Conservation (phyloP, 129 eudicot species). For the Daucus carota region DH1_v3.0 NC_030381.2:7219001-7219500, state of each 20-base stretch:
- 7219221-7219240: conserved; percentile 69
- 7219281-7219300: conserved; percentile 48
- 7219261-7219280: conserved; percentile 81
- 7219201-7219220: conserved; percentile 83
- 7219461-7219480: conserved; percentile 88
- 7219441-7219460: conserved; percentile 87
- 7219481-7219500: conserved; percentile 79
- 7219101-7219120: not conserved
- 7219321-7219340: not conserved
- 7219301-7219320: not conserved
- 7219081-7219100: conserved; percentile 75
- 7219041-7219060: conserved; percentile 88
- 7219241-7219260: conserved; percentile 85
- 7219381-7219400: conserved; percentile 57
- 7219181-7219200: conserved; percentile 44
- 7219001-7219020: conserved; percentile 86
- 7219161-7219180: not conserved
- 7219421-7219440: conserved; percentile 95
- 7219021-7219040: conserved; percentile 81
- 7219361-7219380: not conserved
- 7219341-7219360: not conserved
- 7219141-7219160: not conserved
- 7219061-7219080: conserved; percentile 82
- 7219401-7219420: conserved; percentile 80
- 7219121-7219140: not conserved